Conservation (phyloP, 441 rosid species). For the Erodium moschatum region DNA sequence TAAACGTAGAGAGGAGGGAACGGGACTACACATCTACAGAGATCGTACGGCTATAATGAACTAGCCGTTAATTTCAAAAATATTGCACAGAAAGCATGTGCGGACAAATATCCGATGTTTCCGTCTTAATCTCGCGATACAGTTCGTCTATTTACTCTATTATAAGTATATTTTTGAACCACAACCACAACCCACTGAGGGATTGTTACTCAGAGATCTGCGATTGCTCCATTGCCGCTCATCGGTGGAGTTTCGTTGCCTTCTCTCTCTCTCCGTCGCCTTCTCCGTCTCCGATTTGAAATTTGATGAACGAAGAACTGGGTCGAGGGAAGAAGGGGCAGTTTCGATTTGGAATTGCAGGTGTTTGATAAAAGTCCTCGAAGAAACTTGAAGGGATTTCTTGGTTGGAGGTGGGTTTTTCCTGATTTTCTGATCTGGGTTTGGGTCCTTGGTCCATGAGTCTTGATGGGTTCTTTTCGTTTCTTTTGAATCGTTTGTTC, state of each 20-base stretch:
- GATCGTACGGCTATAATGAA: neutral
- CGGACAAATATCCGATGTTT: constrained; percentile 6
- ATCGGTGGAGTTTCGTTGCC: neutral
- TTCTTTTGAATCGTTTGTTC: neutral
- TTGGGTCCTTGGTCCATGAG: neutral
- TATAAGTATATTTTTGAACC: neutral
- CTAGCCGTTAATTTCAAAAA: constrained; percentile 7
- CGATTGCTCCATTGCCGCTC: constrained; percentile 1
- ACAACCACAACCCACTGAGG: neutral
- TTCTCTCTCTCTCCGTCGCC: neutral
- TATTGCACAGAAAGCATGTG: constrained; percentile 1
- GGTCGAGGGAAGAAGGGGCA: neutral
- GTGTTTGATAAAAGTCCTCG: constrained; percentile 5
- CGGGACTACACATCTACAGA: neutral
- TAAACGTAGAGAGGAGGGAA: constrained; percentile 5
- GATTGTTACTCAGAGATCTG: neutral
- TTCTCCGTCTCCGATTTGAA: neutral
- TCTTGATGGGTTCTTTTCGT: constrained; percentile 10
- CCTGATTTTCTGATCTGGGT: neutral
- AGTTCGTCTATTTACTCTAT: neutral
- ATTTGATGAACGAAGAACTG: neutral
- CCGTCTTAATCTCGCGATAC: constrained; percentile 3
- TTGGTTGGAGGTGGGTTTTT: constrained; percentile 1
- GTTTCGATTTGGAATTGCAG: neutral
- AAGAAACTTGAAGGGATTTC: neutral